These are phyloP conservation scores for Termitomyces sp. DNA, from an alignment of 768 basidiomycete genomes.

Conservation along the genomic window DNA sequence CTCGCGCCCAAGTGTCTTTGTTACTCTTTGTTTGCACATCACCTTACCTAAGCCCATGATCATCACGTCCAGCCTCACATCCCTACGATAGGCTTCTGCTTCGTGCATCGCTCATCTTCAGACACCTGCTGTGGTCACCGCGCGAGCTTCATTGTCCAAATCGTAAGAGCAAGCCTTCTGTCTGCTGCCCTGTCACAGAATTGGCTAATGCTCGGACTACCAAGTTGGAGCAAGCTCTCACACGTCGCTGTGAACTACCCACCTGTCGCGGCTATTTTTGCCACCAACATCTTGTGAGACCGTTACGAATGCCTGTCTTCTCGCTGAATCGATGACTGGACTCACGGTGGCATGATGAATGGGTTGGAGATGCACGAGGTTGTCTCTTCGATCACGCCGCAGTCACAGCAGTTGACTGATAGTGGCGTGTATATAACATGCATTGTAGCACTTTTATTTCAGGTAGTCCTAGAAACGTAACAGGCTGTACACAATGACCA, in stretches of 20 bases:
- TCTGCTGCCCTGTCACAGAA: not conserved
- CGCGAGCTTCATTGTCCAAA: not conserved
- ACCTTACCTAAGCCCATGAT: conserved; percentile 14
- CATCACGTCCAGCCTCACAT: not conserved
- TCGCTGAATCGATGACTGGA: not conserved
- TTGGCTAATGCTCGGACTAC: not conserved
- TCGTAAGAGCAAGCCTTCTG: not conserved
- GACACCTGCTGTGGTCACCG: not conserved
- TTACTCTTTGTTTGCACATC: conserved; percentile 34
- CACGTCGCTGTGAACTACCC: not conserved
- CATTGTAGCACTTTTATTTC: not conserved
- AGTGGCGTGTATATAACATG: not conserved
- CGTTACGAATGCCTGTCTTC: not conserved
- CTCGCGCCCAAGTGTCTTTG: conserved; percentile 23
- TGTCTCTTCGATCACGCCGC: no score
- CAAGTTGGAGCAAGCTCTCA: not conserved
- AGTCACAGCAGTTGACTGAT: not conserved
- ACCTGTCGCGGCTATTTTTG: not conserved
- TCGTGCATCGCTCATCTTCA: not conserved
- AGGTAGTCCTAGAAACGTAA: not conserved
- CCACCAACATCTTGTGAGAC: no score
- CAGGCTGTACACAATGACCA: not conserved
- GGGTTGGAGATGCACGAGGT: not conserved
- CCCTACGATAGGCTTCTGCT: not conserved
- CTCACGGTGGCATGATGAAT: not conserved